Conservation (phyloP, 2,329 filamentous ascomycete genomes). For the Pseudogymnoascus sp. region DNA sequence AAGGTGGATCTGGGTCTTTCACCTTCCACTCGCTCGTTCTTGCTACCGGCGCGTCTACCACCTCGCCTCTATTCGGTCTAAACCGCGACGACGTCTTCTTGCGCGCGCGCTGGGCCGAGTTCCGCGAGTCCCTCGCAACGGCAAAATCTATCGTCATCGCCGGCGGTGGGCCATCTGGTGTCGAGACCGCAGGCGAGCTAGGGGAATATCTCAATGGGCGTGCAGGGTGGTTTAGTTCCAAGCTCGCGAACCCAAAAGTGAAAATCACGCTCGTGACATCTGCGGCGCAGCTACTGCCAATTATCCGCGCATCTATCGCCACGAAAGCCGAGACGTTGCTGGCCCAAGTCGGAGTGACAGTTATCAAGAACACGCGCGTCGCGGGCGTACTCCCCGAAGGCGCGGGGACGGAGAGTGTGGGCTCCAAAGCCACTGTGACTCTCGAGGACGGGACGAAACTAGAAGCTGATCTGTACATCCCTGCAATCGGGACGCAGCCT, state of each 20-base stretch:
- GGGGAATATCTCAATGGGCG: constrained; percentile 44
- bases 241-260: constrained; percentile 30
- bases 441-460: constrained; percentile 34
- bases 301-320: constrained; percentile 32
- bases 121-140: constrained; percentile 33
- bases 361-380: constrained; percentile 37
- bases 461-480: constrained; percentile 41
- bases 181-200: constrained; percentile 42
- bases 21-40: constrained; percentile 39
- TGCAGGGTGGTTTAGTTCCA: constrained; percentile 31
- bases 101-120: constrained; percentile 29
- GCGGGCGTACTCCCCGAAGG: constrained; percentile 24
- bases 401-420: constrained; percentile 26
- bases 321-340: constrained; percentile 35
- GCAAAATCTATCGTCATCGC: constrained; percentile 38
- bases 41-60: constrained; percentile 39
- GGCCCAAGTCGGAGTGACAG: constrained; percentile 37
- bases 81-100: constrained; percentile 30
- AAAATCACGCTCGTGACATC: constrained; percentile 38
- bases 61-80: constrained; percentile 37
- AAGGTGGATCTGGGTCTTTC: constrained; percentile 20
- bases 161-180: constrained; percentile 37
- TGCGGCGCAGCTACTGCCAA: constrained; percentile 33
- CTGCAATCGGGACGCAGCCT: constrained; percentile 34
- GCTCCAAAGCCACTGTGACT: constrained; percentile 28